Evolutionary conservation across 768 basidiomycete species (phyloP).

Genomic region (Hypholoma sublateritium): DNA sequence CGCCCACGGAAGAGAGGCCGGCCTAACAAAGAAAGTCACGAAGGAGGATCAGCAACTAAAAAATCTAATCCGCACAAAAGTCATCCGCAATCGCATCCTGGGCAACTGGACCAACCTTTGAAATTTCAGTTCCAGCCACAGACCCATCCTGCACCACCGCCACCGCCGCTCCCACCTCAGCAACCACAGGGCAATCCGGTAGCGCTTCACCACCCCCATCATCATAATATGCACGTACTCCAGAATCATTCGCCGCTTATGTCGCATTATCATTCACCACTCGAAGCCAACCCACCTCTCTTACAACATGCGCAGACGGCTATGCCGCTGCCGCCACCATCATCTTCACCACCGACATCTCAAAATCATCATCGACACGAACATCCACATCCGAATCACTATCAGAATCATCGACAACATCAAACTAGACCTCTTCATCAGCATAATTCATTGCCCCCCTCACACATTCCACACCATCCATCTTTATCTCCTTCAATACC

Average conservation of each 20-base stretch:
- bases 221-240: neutral
- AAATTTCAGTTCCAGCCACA: conserved; percentile 28
- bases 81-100: conserved; percentile 7
- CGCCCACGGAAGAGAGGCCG: conserved; percentile 80
- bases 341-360: neutral
- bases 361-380: conserved; percentile 4
- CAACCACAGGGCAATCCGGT: conserved; percentile 22
- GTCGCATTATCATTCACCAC: conserved; percentile 3
- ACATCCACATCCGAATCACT: conserved; percentile 9
- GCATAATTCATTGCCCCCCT: conserved; percentile 7
- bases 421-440: conserved; percentile 3
- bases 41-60: conserved; percentile 18
- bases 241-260: neutral
- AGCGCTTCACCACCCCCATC: conserved; percentile 8
- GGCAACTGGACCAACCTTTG: conserved; percentile 13
- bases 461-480: conserved; percentile 3
- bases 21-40: conserved; percentile 43
- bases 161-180: conserved; percentile 20
- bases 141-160: conserved; percentile 24
- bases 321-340: neutral
- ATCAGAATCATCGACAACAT: conserved; percentile 8
- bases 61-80: conserved; percentile 1
- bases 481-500: conserved; percentile 3
- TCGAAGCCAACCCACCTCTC: neutral
- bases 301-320: conserved; percentile 1